Base-by-base conservation (phyloP, 2,329 filamentous ascomycete genomes). In the Stylonectria norvegica region DNA sequence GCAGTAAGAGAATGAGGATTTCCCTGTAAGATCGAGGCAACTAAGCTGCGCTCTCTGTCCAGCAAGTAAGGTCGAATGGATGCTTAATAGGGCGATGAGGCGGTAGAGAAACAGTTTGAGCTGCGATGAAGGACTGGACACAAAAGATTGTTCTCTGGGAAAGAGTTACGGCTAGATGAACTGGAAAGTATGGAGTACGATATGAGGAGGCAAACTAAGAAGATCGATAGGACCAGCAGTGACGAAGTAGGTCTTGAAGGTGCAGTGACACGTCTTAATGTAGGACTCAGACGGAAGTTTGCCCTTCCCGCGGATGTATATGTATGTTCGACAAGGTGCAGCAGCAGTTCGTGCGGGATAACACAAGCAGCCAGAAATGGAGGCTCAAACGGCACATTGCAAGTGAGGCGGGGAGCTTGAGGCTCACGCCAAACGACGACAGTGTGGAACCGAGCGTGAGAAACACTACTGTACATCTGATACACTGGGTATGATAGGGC, bases 331-430 rank as follows among this genome's bases (percentile, higher is more conserved):
- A 30, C 15, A 14, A 36, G 20, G 12, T 9, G 12, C 20, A 18
- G 33, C 27, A 28, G 32, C 16, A 14, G 34, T 32, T 34, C 29
- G 37, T 33, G 29, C 22, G 30, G 20, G 31, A 11, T 19, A 43
- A 25, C 30, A 30, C 14, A 32, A 34, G 33, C 39, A n/a, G n/a
- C n/a, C n/a, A n/a, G n/a, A 52, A 47, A 39, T 43, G 48, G 54
- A 57, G 54, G 54, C 54, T 57, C 52, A 50, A 56, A 54, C 42
- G 37, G 54, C 54, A 57, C 52, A 51, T 56, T 57, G 42, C 18
- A 37, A 53, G 54, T 57, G 54, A 57, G 54, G 54, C 54, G 54
- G 43, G 36, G 33, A 49, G 46, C 27, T 44, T 38, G 40, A 54
- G 53, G 47, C 29, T 38, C 39, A 41, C 49, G 45, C 49, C 40